Conservation (phyloP, 1,284 basidiomycete species). For the Moesziomyces aphidis region DNA sequence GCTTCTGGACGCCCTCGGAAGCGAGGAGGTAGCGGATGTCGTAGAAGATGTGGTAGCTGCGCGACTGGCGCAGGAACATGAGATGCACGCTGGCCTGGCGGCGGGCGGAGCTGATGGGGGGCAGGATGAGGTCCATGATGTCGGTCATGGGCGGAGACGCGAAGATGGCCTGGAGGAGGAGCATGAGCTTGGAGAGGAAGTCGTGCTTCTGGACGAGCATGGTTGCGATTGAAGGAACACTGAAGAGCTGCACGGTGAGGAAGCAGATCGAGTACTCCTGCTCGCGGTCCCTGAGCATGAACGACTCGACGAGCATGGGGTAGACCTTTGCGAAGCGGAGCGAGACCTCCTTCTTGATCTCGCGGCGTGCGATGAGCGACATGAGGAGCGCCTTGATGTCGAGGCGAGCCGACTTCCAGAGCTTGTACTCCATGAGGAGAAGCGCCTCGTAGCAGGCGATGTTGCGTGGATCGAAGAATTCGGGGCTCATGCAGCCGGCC, state of each 20-base stretch:
- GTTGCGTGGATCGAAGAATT: constrained; percentile 58
- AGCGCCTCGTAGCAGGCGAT: constrained; percentile 61
- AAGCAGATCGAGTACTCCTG: constrained; percentile 65
- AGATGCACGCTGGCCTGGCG: constrained; percentile 54
- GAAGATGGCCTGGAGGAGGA: constrained; percentile 62
- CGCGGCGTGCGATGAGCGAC: constrained; percentile 76
- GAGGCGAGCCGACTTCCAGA: constrained; percentile 71
- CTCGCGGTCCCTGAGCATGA: constrained; percentile 65
- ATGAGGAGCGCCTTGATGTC: constrained; percentile 85
- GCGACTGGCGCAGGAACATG: constrained; percentile 51
- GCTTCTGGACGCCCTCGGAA: constrained; percentile 60
- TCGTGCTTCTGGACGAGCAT: constrained; percentile 54
- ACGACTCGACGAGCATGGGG: constrained; percentile 62
- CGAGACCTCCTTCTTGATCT: constrained; percentile 83
- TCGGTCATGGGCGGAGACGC: constrained; percentile 42
- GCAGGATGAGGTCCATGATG: constrained; percentile 44
- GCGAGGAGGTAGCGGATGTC: constrained; percentile 64
- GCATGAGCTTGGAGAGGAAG: constrained; percentile 55
- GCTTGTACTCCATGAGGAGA: constrained; percentile 61
- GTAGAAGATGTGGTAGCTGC: constrained; percentile 65
- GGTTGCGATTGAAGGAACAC: constrained; percentile 63
- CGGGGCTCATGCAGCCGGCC: constrained; percentile 51
- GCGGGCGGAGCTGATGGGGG: constrained; percentile 42
- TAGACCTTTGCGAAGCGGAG: constrained; percentile 62
- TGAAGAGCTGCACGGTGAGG: constrained; percentile 67